phyloP scores from a whole-genome alignment of 2,329 filamentous ascomycete species.

The Amylocarpus encephaloides region DNA sequence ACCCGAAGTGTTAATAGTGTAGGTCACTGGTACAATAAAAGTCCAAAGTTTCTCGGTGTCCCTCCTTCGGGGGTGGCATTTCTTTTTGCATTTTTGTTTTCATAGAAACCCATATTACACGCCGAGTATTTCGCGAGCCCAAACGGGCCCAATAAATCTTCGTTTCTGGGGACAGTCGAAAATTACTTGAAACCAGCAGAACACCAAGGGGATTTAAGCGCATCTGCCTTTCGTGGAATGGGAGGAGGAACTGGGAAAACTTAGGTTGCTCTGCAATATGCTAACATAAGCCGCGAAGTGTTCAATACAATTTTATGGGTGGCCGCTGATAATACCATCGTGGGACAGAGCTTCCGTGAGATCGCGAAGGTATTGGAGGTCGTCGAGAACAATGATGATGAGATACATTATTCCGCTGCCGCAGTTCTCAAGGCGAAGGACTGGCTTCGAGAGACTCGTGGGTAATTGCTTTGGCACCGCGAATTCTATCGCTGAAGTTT shows the following conservation, averaged over 20 bases:
- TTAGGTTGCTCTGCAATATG: slow-evolving; percentile 29
- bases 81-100: too few species aligned
- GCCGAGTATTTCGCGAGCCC: too few species aligned
- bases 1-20: too few species aligned
- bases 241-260: slow-evolving; percentile 29
- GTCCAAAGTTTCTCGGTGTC: too few species aligned
- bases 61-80: too few species aligned
- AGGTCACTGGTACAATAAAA: too few species aligned
- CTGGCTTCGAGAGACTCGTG: slow-evolving; percentile 18
- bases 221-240: slow-evolving; percentile 18
- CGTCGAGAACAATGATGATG: slow-evolving; percentile 14
- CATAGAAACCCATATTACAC: too few species aligned
- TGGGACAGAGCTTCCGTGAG: slow-evolving; percentile 18
- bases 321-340: slow-evolving; percentile 18
- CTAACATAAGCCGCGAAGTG: slow-evolving; percentile 16
- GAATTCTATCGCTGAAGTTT: neutral
- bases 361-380: slow-evolving; percentile 1
- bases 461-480: neutral
- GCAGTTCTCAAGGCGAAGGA: slow-evolving; percentile 25
- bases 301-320: slow-evolving; percentile 28
- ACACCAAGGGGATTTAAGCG: slow-evolving; percentile 4
- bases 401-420: slow-evolving; percentile 17
- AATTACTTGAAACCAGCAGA: neutral
- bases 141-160: too few species aligned
- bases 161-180: slow-evolving; percentile 10